phyloP scores from a whole-genome alignment of 257 asterid species.

The Linderniella brevidens region DNA sequence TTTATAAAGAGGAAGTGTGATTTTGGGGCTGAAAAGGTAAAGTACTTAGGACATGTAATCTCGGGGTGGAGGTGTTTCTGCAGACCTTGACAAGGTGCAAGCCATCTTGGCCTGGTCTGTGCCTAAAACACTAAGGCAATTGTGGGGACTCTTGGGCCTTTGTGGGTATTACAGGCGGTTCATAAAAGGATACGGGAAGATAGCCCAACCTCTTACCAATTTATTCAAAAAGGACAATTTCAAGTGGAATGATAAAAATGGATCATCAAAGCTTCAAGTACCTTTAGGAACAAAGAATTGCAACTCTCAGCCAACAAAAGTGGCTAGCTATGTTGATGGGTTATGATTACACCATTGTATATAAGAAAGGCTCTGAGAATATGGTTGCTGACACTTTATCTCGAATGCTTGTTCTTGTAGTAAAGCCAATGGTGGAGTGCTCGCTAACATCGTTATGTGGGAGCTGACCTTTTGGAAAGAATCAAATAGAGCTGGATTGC shows the following conservation, averaged over 20 bases:
- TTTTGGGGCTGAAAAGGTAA: not conserved
- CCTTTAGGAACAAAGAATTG: not conserved
- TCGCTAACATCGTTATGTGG: too few relatives aligned
- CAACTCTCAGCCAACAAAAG: not conserved
- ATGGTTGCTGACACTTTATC: not conserved
- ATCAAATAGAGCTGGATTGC: too few relatives aligned
- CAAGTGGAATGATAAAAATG: not conserved
- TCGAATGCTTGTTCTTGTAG: not conserved
- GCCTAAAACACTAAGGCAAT: not conserved
- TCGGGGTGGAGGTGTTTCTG: not conserved
- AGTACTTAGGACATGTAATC: not conserved
- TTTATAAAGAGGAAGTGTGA: not conserved
- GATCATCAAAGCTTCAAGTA: not conserved
- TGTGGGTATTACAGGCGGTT: not conserved
- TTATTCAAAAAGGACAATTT: not conserved
- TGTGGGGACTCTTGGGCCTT: not conserved
- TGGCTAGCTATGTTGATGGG: conserved; percentile 8
- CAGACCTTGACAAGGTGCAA: not conserved
- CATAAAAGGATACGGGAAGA: not conserved
- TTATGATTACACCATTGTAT: not conserved
- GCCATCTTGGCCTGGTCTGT: not conserved
- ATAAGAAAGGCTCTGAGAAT: not conserved
- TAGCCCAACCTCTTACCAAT: not conserved
- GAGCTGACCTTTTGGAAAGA: too few relatives aligned
- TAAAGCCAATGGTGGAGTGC: too few relatives aligned